Conservation (phyloP, 2,329 filamentous ascomycete genomes). For the Penicillium digitatum region DNA sequence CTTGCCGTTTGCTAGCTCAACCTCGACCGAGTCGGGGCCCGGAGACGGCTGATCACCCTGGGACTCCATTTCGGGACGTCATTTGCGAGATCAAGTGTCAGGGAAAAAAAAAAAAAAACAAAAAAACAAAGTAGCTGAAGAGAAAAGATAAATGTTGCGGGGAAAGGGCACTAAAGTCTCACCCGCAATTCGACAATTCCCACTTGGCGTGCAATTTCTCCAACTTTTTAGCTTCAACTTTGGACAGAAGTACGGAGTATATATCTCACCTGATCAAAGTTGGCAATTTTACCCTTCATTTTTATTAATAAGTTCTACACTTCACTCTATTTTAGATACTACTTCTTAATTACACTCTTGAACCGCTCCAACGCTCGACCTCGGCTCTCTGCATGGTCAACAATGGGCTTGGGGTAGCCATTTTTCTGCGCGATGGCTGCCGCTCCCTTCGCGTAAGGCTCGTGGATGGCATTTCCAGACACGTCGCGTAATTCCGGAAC, state of each 20-base stretch:
- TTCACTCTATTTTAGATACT: too few relatives aligned
- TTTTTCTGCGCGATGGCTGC: constrained; percentile 56
- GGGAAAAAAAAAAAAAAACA: too few relatives aligned
- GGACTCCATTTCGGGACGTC: constrained; percentile 32
- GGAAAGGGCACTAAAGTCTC: constrained; percentile 10
- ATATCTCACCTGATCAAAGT: neutral
- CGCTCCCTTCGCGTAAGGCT: constrained; percentile 68
- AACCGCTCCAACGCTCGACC: constrained; percentile 66
- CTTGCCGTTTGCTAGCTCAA: constrained; percentile 28
- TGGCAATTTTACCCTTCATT: neutral
- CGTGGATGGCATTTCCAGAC: constrained; percentile 68
- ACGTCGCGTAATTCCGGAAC: constrained; percentile 67
- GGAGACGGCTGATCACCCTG: constrained; percentile 28
- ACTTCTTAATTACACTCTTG: constrained; percentile 51
- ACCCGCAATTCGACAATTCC: neutral
- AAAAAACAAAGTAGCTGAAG: neutral
- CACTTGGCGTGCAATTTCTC: neutral
- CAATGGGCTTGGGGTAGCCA: constrained; percentile 71
- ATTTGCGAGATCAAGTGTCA: constrained; percentile 17
- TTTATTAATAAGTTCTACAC: neutral
- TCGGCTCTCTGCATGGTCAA: constrained; percentile 67
- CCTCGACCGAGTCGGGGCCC: constrained; percentile 12
- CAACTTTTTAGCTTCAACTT: neutral
- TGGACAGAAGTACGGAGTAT: neutral
- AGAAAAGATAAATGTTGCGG: constrained; percentile 2